phyloP scores from a whole-genome alignment of 2,329 filamentous ascomycete species.

The Sclerotinia minor region DNA sequence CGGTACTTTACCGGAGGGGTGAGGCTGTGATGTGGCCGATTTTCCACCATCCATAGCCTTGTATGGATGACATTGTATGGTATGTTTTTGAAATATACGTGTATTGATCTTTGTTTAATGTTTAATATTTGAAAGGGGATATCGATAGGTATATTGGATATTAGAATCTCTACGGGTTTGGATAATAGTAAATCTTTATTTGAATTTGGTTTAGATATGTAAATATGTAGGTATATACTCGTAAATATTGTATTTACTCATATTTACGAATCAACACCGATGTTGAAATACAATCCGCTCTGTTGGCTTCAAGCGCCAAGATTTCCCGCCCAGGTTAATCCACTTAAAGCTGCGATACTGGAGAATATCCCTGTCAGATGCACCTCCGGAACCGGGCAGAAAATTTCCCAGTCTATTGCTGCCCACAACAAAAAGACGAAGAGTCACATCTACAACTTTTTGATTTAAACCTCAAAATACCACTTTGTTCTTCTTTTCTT shows the following conservation, averaged over 20 bases:
- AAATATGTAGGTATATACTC: not conserved
- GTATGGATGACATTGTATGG: too few species aligned
- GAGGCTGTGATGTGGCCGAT: slow-evolving; percentile 12
- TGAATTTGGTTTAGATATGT: not conserved
- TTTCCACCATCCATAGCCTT: not conserved
- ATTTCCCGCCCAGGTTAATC: not conserved
- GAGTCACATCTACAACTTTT: slow-evolving; percentile 21
- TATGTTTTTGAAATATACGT: too few species aligned
- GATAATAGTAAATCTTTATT: not conserved
- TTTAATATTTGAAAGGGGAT: not conserved
- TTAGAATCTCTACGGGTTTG: not conserved
- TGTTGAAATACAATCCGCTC: slow-evolving; percentile 6
- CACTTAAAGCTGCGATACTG: slow-evolving; percentile 6
- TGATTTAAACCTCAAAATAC: slow-evolving; percentile 25
- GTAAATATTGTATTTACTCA: not conserved
- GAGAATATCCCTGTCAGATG: slow-evolving; percentile 20
- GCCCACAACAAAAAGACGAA: slow-evolving; percentile 19
- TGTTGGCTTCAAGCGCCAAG: slow-evolving; percentile 16
- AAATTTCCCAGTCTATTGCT: slow-evolving; percentile 17
- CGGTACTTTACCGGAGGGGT: slow-evolving; percentile 2
- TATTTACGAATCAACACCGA: not conserved
- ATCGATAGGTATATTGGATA: not conserved
- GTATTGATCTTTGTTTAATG: not conserved
- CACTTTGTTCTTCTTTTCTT: slow-evolving; percentile 18
- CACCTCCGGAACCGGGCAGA: slow-evolving; percentile 18